phyloP scores from a whole-genome alignment of 176 grass and related monocot species.

The Areca catechu region DNA sequence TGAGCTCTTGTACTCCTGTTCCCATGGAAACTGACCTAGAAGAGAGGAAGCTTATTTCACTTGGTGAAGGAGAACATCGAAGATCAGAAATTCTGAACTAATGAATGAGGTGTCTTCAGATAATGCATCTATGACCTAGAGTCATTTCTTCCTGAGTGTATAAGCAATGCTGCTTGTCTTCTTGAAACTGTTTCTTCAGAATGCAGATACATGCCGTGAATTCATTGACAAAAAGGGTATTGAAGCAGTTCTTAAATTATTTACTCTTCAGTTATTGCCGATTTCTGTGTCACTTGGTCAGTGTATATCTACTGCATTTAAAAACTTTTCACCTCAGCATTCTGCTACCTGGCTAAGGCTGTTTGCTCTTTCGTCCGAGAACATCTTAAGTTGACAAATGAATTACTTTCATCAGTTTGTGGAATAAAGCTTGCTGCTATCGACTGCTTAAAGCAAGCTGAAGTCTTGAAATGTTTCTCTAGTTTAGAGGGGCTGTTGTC shows the following conservation, averaged over 20 bases:
- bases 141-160: slow-evolving; percentile 60
- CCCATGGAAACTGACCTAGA: slow-evolving; percentile 52
- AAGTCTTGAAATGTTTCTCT: slow-evolving; percentile 50
- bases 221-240: slow-evolving; percentile 74
- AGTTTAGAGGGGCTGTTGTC: slow-evolving; percentile 51
- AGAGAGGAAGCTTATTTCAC: slow-evolving; percentile 13
- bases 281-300: slow-evolving; percentile 45
- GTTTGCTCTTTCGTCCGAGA: slow-evolving; percentile 51
- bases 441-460: slow-evolving; percentile 34
- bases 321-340: slow-evolving; percentile 63
- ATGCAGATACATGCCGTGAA: slow-evolving; percentile 53
- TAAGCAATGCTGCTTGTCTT: slow-evolving; percentile 43
- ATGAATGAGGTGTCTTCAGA: slow-evolving; percentile 30
- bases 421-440: slow-evolving; percentile 38
- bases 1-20: slow-evolving; percentile 21
- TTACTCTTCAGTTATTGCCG: slow-evolving; percentile 47
- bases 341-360: slow-evolving; percentile 42
- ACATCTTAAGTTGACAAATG: slow-evolving; percentile 50
- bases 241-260: slow-evolving; percentile 67
- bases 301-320: slow-evolving; percentile 59
- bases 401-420: slow-evolving; percentile 39
- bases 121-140: slow-evolving; percentile 25
- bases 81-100: slow-evolving; percentile 30
- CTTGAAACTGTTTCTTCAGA: slow-evolving; percentile 72
- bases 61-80: slow-evolving; percentile 15